Percentiles rank a stretch among this genome's conserved stretches.
Conservation (phyloP, 2,329 filamentous ascomycete genomes). For the Macroventuria anomochaeta region DNA sequence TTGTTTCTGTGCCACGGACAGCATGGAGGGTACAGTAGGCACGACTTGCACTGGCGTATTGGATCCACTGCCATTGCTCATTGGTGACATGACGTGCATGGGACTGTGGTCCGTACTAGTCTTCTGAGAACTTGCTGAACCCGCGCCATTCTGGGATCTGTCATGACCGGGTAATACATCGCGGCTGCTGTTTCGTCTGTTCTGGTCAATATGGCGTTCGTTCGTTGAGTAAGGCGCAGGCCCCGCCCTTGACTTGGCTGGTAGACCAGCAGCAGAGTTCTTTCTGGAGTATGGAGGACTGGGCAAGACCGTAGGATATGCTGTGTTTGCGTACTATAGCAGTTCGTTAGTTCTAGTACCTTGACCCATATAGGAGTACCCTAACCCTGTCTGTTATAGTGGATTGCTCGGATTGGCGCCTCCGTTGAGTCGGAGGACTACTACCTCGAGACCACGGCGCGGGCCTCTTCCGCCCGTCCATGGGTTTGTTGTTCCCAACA, state of each 20-base stretch:
- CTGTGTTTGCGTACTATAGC: constrained; percentile 18
- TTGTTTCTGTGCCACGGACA: constrained; percentile 9
- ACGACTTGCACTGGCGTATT: constrained; percentile 30
- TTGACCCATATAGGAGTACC: not conserved
- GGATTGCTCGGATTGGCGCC: constrained; percentile 8
- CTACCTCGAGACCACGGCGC: constrained; percentile 22
- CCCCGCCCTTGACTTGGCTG: constrained; percentile 5
- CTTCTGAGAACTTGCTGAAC: not conserved
- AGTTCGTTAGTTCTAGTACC: not conserved
- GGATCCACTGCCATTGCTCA: constrained; percentile 22
- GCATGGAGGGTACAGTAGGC: constrained; percentile 32
- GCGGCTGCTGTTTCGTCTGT: constrained; percentile 12
- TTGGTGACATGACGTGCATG: constrained; percentile 15
- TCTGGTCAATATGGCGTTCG: constrained; percentile 18
- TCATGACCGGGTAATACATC: constrained; percentile 2
- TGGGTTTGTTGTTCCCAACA: not conserved
- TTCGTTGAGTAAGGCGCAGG: constrained; percentile 6
- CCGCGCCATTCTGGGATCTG: not conserved
- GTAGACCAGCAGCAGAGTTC: constrained; percentile 16
- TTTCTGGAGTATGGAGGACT: constrained; percentile 18
- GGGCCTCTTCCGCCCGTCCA: constrained; percentile 27
- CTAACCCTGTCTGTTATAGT: constrained; percentile 11
- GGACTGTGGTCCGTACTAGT: constrained; percentile 11
- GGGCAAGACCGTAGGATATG: not conserved
- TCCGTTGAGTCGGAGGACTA: constrained; percentile 31